Evolutionary conservation across 306 rosid genomes (phyloP), one percentile per base, ranked within the genome.

Genomic region (Trifolium pratense): DNA sequence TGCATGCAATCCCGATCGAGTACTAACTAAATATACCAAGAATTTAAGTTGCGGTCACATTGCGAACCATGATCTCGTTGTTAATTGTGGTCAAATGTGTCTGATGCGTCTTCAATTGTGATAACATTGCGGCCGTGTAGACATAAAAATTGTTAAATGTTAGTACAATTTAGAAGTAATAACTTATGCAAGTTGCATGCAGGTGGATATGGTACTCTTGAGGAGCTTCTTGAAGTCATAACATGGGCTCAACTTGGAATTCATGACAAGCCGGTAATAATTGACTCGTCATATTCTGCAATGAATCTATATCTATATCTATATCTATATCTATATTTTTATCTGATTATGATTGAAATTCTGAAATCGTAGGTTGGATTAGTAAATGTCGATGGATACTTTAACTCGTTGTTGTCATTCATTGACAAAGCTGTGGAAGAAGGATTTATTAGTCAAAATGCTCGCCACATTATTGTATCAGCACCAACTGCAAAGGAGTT

Each of bases 161-260:
- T 40, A 40, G 1, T 21, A 21, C 5, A 11, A 40, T 40, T 40
- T 3, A 40, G 14, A 40, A 9, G 11, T 45, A 68, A 62, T 73
- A 43, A 76, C 81, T 78, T 20, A 73, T 69, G 65, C 45, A 17
- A 57, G 73, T 66, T 77, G 73, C 40, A 37, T 78, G 70, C 84
- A 94, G 99, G 97, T 7, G 99, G 99, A 25, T 91, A 94, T 80
- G 97, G 99, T 59, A 94, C 99, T 49, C 78, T 94, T 75, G 99
- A 94, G 86, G 97, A 94, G 83, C 88, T 94, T 23, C 99, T 94
- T 80, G 96, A 91, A 83, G 99, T 89, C 51, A 94, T 94, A 82
- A 91, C 99, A 8, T 94, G 99, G 99, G 99, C 99, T 63, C 97
- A 94, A 68, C 97, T 94, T 78, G 97, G 99, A 57, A 94, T 94